Evolutionary conservation across 1,284 basidiomycete genomes (phyloP), one percentile per base, ranked within the genome.

Genomic region (Melampsora americana): DNA sequence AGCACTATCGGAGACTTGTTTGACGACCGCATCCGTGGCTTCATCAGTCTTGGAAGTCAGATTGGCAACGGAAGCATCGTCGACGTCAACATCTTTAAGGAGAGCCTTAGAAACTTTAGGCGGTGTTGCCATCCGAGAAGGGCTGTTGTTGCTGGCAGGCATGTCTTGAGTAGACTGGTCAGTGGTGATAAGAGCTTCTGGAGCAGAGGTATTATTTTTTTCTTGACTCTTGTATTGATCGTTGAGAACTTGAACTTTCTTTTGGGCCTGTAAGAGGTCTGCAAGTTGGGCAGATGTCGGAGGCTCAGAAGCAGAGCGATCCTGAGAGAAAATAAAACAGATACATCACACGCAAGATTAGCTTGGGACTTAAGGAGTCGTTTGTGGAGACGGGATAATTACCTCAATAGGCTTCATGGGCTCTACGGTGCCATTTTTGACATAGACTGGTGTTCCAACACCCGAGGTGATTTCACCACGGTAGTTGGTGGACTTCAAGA

Each of bases 371-470:
- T 9, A n/a, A 56, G 53, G 26, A n/a, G 6, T 16, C 26, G 5
- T 12, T n/a, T 23, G 53, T 6, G 7, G 20, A 56, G 6, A 56
- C 16, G 3, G 50, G 39, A 42, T 7, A 42, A 1, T 1, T 56
- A 56, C 53, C 53, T 56, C 26, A 28, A 18, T 23, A 6, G 35
- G 62, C 5, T 44, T 56, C 53, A n/a, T 66, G 11, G 28, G 65
- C 53, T 67, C 53, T 44, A 74, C 66, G 32, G 64, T 66, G 48
- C 65, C 72, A 26, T 74, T 74, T 0, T 35, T 65, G 12, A 75
- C 59, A 18, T 66, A 75, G 2, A 75, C 59, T 9, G 72, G 66
- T 12, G 53, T 67, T 30, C 72, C 72, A 39, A 66, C 53, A 1
- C 72, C 72, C 7, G 35, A 28, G 16, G 66, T 75, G 5, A 75